A percentile compares a stretch with the other conserved stretches of the same genome.
phyloP scores from a whole-genome alignment of 768 basidiomycete genomes.

The Tricholoma bakamatsutake region DNA sequence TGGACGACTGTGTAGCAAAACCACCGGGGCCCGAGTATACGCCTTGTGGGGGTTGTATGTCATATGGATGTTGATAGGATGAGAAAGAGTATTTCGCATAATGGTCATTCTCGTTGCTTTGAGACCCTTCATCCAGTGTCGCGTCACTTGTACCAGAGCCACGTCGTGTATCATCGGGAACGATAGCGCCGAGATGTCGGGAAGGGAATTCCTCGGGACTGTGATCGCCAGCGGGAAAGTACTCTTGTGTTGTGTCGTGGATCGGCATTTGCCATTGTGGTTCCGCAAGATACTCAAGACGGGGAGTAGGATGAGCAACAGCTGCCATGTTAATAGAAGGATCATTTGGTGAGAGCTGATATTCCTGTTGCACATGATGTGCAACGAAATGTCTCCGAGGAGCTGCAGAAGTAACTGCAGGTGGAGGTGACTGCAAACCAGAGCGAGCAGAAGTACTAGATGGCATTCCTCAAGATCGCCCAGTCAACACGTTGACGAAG shows the following conservation, averaged over 20 bases:
- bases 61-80: constrained; percentile 56
- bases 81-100: constrained; percentile 42
- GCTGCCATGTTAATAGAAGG: constrained; percentile 3
- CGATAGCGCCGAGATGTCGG: constrained; percentile 17
- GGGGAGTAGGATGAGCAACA: constrained; percentile 9
- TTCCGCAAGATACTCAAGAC: constrained; percentile 6
- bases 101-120: constrained; percentile 18
- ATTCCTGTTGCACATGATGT: neutral
- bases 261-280: constrained; percentile 25
- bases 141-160: constrained; percentile 31
- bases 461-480: neutral
- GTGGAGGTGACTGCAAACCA: constrained; percentile 1
- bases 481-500: neutral
- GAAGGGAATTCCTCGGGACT: constrained; percentile 22
- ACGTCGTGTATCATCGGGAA: constrained; percentile 16
- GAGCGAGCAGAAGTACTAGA: neutral
- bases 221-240: constrained; percentile 3
- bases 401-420: neutral
- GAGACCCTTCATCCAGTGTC: constrained; percentile 24
- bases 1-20: constrained; percentile 13
- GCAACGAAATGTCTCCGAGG: neutral
- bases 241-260: constrained; percentile 11
- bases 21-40: constrained; percentile 28
- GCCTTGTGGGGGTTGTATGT: constrained; percentile 47
- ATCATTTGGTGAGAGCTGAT: neutral